These are phyloP conservation scores for Amyloporia xantha DNA, from an alignment of 768 basidiomycete species.

Conservation along the genomic window DNA sequence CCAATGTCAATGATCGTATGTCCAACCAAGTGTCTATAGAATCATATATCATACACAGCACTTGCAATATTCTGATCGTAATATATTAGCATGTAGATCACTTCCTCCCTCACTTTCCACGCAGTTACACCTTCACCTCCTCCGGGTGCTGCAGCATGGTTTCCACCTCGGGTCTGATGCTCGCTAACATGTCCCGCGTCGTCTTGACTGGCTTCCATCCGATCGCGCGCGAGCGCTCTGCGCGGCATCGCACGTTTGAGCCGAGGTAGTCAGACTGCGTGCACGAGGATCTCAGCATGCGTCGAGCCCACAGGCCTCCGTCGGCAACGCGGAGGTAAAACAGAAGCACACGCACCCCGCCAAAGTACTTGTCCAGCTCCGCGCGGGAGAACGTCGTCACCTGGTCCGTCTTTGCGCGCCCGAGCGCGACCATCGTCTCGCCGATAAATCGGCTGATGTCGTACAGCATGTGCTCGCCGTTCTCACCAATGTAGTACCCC, in stretches of 20 bases:
- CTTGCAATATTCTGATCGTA: too few species aligned
- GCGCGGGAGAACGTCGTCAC: slow-evolving; percentile 37
- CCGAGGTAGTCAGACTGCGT: slow-evolving; percentile 14
- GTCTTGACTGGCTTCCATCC: slow-evolving; percentile 49
- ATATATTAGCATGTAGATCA: too few species aligned
- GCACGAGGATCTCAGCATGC: slow-evolving; percentile 15
- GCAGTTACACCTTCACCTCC: not conserved
- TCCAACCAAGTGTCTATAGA: too few species aligned
- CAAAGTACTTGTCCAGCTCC: slow-evolving; percentile 32
- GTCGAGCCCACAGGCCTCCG: too few species aligned
- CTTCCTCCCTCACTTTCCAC: too few species aligned
- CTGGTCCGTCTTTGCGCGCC: slow-evolving; percentile 22
- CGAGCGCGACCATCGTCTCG: slow-evolving; percentile 24
- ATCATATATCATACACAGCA: too few species aligned
- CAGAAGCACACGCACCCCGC: not conserved
- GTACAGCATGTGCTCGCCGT: slow-evolving; percentile 22
- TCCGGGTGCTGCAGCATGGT: not conserved
- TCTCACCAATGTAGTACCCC: slow-evolving; percentile 26
- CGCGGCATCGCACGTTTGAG: slow-evolving; percentile 21
- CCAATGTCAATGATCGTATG: too few species aligned
- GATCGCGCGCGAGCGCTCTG: slow-evolving; percentile 30
- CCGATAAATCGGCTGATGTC: slow-evolving; percentile 30
- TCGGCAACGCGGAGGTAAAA: not conserved
- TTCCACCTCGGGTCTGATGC: slow-evolving; percentile 41
- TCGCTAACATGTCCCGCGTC: slow-evolving; percentile 43